Conservation (phyloP, 1,139 yeast genomes). For the Tardiomyces digboiensis region DNA sequence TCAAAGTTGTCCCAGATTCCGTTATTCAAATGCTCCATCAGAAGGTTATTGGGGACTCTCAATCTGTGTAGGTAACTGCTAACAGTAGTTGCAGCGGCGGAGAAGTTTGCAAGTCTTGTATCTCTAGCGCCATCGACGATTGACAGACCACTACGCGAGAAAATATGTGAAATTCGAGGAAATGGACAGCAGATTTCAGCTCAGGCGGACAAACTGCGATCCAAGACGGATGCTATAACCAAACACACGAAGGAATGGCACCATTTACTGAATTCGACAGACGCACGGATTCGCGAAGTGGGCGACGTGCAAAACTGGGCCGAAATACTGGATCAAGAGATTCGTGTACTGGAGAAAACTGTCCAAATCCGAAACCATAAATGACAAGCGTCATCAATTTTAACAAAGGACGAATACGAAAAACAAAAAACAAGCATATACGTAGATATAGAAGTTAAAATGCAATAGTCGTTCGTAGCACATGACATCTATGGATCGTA, state of each 20-base stretch:
- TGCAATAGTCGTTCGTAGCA: no score
- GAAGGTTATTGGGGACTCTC: conserved; percentile 2
- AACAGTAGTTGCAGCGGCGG: conserved; percentile 9
- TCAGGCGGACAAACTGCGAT: conserved; percentile 15
- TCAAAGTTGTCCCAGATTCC: no score
- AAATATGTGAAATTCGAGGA: conserved; percentile 18
- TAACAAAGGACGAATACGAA: no score
- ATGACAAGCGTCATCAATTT: no score
- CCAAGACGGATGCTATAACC: conserved; percentile 10
- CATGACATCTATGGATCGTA: no score
- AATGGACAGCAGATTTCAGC: conserved; percentile 14
- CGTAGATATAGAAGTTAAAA: no score
- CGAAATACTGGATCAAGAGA: conserved; percentile 39
- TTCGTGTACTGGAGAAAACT: conserved; percentile 37
- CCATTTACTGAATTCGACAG: conserved; percentile 10
- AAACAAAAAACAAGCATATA: no score
- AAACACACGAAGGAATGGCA: conserved; percentile 14
- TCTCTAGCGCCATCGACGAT: conserved; percentile 14
- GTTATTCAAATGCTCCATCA: no score
- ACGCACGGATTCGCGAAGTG: conserved; percentile 20
- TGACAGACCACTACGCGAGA: conserved; percentile 17
- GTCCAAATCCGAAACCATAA: conserved; percentile 4
- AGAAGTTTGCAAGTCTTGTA: conserved; percentile 6
- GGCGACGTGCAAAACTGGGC: conserved; percentile 37
- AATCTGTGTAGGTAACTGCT: conserved; percentile 14